Conservation (phyloP, 768 basidiomycete genomes). For the Mycena pura region DNA sequence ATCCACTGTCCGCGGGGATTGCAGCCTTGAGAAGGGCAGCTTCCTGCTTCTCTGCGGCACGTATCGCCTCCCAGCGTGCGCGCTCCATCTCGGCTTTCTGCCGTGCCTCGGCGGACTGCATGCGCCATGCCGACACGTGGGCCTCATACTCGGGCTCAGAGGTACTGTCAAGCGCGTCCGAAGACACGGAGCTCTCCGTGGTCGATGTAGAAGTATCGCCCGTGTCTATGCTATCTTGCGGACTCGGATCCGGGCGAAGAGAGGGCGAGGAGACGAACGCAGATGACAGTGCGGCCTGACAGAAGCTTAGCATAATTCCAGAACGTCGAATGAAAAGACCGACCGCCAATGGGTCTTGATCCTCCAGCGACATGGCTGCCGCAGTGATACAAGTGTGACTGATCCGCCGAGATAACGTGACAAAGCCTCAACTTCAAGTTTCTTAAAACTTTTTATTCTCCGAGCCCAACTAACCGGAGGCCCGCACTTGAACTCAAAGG, state of each 20-base stretch:
- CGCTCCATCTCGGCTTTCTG: conserved; percentile 79
- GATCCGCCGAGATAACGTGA: too few species aligned
- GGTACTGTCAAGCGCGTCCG: conserved; percentile 44
- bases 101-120: conserved; percentile 73
- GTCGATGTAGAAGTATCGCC: conserved; percentile 15
- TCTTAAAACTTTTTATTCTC: too few species aligned
- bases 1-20: conserved; percentile 5
- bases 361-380: conserved; percentile 20
- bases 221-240: conserved; percentile 18
- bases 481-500: too few species aligned
- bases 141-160: conserved; percentile 77
- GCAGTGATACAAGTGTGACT: too few species aligned
- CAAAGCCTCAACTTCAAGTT: too few species aligned
- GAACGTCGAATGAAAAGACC: conserved; percentile 2
- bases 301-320: conserved; percentile 5
- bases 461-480: too few species aligned
- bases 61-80: conserved; percentile 71
- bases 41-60: conserved; percentile 59
- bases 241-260: conserved; percentile 24
- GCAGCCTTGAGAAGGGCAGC: conserved; percentile 46
- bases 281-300: conserved; percentile 41
- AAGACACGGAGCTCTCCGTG: conserved; percentile 21
- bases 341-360: conserved; percentile 42
- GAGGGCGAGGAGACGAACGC: conserved; percentile 39
- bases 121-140: conserved; percentile 74